Conservation (phyloP, 1,284 basidiomycete genomes). For the Ceratorhiza oryzae-sativae region DNA sequence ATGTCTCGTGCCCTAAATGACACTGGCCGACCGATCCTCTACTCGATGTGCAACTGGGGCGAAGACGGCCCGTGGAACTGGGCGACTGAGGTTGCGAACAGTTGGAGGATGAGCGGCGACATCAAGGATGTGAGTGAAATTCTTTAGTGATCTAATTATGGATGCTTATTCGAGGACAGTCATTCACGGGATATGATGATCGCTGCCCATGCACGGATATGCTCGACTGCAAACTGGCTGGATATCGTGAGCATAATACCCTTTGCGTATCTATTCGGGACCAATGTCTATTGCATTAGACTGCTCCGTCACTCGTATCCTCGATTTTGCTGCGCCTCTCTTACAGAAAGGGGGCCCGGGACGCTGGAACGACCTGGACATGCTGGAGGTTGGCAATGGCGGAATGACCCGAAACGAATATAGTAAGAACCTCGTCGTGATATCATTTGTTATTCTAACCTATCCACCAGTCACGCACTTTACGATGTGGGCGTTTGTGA, state of each 20-base stretch:
- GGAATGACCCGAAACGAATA: conserved; percentile 54
- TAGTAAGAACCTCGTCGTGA: neutral
- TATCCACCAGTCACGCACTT: conserved; percentile 50
- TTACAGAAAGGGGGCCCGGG: conserved; percentile 54
- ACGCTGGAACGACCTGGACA: conserved; percentile 57
- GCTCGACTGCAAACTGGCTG: conserved; percentile 55
- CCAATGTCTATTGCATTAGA: conserved; percentile 15
- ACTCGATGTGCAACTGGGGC: conserved; percentile 63
- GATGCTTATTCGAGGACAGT: conserved; percentile 45
- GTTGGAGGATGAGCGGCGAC: conserved; percentile 58
- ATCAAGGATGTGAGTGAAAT: conserved; percentile 51
- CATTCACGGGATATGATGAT: conserved; percentile 54
- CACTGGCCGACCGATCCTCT: conserved; percentile 59
- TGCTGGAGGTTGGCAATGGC: conserved; percentile 56
- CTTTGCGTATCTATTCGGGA: too few species aligned
- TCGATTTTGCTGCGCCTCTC: conserved; percentile 52
- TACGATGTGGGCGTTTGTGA: conserved; percentile 56
- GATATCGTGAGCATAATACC: conserved; percentile 47
- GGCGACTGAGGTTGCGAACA: conserved; percentile 56
- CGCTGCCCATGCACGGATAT: conserved; percentile 55
- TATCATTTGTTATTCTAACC: neutral
- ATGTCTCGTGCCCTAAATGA: conserved; percentile 61
- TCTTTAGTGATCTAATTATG: neutral
- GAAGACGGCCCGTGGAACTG: conserved; percentile 58
- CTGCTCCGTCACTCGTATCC: conserved; percentile 42